Percentiles rank a stretch among this genome's conserved stretches.
Conservation (phyloP, 2,329 filamentous ascomycete species). For the Colletotrichum kahawae region DNA sequence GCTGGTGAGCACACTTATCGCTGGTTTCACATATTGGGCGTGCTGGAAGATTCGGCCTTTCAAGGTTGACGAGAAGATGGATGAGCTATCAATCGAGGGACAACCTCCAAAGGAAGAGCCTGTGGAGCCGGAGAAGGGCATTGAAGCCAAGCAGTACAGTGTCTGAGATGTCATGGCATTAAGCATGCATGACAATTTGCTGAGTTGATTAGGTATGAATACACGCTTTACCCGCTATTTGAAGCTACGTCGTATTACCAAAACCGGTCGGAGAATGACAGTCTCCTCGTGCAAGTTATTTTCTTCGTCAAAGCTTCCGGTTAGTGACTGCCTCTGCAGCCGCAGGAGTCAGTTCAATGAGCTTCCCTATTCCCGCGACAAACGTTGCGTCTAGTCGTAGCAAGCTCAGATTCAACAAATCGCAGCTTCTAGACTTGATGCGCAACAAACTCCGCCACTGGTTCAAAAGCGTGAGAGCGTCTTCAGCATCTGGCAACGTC, state of each 20-base stretch:
- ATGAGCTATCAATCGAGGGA: background rate
- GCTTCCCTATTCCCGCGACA: slow-evolving; percentile 3
- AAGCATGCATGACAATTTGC: fast-evolving
- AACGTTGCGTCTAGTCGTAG: slow-evolving; percentile 4
- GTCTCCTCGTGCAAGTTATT: background rate
- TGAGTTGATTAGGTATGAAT: background rate
- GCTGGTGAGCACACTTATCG: slow-evolving; percentile 24
- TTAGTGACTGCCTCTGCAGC: background rate
- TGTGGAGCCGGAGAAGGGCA: background rate
- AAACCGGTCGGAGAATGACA: background rate
- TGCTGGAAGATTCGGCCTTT: slow-evolving; percentile 3
- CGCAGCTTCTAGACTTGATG: slow-evolving; percentile 15
- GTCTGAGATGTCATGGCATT: background rate
- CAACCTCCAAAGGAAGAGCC: background rate
- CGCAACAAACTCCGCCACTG: slow-evolving; percentile 7
- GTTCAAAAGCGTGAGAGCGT: background rate
- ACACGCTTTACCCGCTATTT: background rate
- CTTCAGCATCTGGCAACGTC: background rate
- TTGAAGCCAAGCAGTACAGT: background rate
- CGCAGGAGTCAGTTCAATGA: background rate
- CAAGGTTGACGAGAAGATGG: background rate
- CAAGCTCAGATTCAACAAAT: background rate
- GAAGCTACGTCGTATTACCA: background rate
- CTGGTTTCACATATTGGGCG: slow-evolving; percentile 16
- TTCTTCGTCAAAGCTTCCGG: background rate